These are phyloP conservation scores for Picea engelmannii DNA, from an alignment of 83 land plant species.

Conservation along the genomic window DNA sequence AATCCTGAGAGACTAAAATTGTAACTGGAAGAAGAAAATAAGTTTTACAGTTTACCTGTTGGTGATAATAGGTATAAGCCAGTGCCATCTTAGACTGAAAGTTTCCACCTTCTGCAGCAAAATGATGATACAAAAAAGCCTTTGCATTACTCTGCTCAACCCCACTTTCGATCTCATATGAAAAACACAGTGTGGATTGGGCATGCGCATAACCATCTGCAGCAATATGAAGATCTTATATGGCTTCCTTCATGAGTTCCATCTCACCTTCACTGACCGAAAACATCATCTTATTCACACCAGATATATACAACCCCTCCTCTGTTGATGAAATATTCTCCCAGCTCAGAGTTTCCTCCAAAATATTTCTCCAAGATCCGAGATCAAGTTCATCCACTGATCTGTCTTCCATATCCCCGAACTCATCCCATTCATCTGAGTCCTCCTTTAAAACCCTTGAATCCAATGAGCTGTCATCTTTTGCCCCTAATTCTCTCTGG, in stretches of 20 bases:
- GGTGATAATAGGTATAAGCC: slow-evolving; percentile 81
- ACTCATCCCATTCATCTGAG: slow-evolving; percentile 15
- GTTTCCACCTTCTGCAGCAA: slow-evolving; percentile 80
- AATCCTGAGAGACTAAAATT: neutral
- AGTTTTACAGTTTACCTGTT: slow-evolving; percentile 48
- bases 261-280: slow-evolving; percentile 56
- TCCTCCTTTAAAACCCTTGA: neutral
- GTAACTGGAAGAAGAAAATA: neutral
- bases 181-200: slow-evolving; percentile 74
- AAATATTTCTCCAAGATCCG: slow-evolving; percentile 67
- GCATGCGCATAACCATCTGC: slow-evolving; percentile 75
- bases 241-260: slow-evolving; percentile 51
- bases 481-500: neutral
- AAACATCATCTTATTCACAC: slow-evolving; percentile 58
- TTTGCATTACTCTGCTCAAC: slow-evolving; percentile 63
- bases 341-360: slow-evolving; percentile 29
- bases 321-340: slow-evolving; percentile 12
- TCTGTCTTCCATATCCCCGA: slow-evolving; percentile 7
- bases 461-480: neutral
- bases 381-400: slow-evolving; percentile 53
- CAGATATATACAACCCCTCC: slow-evolving; percentile 50
- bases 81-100: slow-evolving; percentile 90
- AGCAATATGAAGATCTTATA: slow-evolving; percentile 44
- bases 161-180: slow-evolving; percentile 55
- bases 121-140: slow-evolving; percentile 72